Conservation (phyloP, 2,329 filamentous ascomycete genomes). For the Penicillium hordei region DNA sequence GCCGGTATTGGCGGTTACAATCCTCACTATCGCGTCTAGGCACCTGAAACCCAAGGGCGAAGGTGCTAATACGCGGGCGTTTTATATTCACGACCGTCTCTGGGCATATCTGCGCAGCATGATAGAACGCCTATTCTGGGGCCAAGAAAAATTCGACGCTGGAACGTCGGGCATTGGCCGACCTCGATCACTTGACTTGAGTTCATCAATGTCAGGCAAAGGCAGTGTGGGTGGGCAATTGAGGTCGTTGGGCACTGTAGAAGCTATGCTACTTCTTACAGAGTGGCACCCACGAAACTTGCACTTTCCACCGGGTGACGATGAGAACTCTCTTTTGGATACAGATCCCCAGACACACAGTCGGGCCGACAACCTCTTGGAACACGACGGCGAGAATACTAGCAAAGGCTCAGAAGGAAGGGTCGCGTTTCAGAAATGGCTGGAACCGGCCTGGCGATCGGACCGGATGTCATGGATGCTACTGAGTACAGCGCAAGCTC, state of each 20-base stretch:
- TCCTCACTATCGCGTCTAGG: constrained; percentile 86
- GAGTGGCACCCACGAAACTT: constrained; percentile 96
- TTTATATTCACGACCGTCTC: constrained; percentile 90
- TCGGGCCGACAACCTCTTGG: constrained; percentile 51
- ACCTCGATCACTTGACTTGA: constrained; percentile 68
- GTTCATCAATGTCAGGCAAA: constrained; percentile 51
- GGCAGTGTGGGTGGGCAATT: constrained; percentile 68
- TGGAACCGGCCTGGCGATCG: constrained; percentile 91
- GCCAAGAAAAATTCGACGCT: constrained; percentile 91
- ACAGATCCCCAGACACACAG: constrained; percentile 68
- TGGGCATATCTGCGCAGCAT: constrained; percentile 94
- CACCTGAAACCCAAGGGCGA: constrained; percentile 79
- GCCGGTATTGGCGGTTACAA: constrained; percentile 85
- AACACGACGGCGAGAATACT: constrained; percentile 42
- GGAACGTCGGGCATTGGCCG: constrained; percentile 61
- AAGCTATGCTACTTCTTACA: constrained; percentile 88
- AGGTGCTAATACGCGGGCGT: constrained; percentile 77
- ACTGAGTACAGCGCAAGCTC: constrained; percentile 81
- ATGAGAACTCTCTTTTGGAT: constrained; percentile 62
- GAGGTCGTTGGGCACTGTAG: constrained; percentile 87
- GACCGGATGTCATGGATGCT: constrained; percentile 99
- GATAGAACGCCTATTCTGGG: constrained; percentile 93
- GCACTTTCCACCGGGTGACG: constrained; percentile 78
- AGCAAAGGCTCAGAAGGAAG: constrained; percentile 67
- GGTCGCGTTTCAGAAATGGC: constrained; percentile 83